These are phyloP conservation scores for Aureobasidium sp. DNA, from an alignment of 2,329 filamentous ascomycete genomes.

Conservation along the genomic window DNA sequence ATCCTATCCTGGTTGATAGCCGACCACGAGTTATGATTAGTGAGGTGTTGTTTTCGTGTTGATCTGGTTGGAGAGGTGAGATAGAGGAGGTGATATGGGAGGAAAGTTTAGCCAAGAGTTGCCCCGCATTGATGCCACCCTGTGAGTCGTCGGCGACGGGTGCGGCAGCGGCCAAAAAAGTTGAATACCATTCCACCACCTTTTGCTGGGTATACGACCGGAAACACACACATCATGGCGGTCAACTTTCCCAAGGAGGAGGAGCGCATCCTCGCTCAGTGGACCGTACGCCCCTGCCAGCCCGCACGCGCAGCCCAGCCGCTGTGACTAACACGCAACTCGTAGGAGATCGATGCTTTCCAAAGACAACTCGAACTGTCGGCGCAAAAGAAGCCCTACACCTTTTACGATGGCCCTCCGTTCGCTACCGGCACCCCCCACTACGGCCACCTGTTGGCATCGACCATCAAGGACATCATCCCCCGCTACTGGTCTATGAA, in stretches of 20 bases:
- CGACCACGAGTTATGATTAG: too few species aligned
- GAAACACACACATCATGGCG: slow-evolving; percentile 47
- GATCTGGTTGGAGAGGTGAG: too few species aligned
- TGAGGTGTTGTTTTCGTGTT: too few species aligned
- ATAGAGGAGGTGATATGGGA: not conserved
- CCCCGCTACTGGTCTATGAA: slow-evolving; percentile 97
- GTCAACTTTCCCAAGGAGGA: slow-evolving; percentile 92
- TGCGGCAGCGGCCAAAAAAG: not conserved
- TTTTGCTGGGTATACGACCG: not conserved
- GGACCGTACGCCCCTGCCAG: slow-evolving; percentile 43
- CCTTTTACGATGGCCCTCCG: slow-evolving; percentile 72
- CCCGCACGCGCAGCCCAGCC: not conserved
- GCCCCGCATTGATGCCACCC: not conserved
- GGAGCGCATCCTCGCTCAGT: slow-evolving; percentile 72
- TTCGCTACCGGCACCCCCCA: slow-evolving; percentile 52
- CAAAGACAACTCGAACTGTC: slow-evolving; percentile 80
- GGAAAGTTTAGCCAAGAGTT: slow-evolving; percentile 21
- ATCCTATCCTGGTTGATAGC: too few species aligned
- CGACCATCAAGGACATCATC: slow-evolving; percentile 95
- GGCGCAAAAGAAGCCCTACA: slow-evolving; percentile 72
- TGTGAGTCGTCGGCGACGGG: not conserved
- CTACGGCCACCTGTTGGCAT: slow-evolving; percentile 73
- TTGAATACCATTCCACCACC: not conserved
- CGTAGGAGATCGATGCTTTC: slow-evolving; percentile 76
- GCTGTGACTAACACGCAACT: not conserved